These are phyloP conservation scores for Cinchona pubescens DNA, from an alignment of 257 asterid genomes.

Conservation along the genomic window DNA sequence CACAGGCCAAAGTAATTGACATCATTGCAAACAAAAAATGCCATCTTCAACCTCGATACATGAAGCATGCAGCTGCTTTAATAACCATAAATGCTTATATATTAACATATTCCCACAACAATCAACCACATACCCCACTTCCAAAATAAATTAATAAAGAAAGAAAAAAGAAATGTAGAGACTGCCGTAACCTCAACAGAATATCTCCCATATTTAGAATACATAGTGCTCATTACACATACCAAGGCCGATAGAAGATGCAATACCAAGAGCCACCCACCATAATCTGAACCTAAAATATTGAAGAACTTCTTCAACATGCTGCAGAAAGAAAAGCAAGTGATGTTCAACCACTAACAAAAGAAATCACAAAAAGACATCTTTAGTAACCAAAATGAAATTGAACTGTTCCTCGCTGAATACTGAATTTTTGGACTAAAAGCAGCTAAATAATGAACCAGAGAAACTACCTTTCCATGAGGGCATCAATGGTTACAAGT, in stretches of 20 bases:
- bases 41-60: background rate
- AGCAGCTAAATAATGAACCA: conserved; percentile 2
- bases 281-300: conserved; percentile 76
- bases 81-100: background rate
- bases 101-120: too few species aligned
- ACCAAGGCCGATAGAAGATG: conserved; percentile 98
- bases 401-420: background rate
- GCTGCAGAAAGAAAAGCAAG: conserved; percentile 37
- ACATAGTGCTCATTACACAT: conserved; percentile 21
- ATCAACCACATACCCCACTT: too few species aligned
- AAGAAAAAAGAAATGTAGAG: background rate
- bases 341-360: background rate
- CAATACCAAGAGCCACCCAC: conserved; percentile 98
- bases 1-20: background rate
- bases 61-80: background rate
- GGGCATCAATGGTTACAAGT: conserved; percentile 54
- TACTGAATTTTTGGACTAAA: background rate
- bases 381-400: background rate
- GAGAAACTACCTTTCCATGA: conserved; percentile 59
- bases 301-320: conserved; percentile 59
- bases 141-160: background rate
- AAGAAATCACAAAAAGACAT: conserved; percentile 4
- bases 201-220: background rate
- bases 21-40: background rate
- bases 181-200: background rate